These are phyloP conservation scores for Azolla pinnata DNA, from an alignment of 75 land plant genomes.

Conservation along the genomic window DNA sequence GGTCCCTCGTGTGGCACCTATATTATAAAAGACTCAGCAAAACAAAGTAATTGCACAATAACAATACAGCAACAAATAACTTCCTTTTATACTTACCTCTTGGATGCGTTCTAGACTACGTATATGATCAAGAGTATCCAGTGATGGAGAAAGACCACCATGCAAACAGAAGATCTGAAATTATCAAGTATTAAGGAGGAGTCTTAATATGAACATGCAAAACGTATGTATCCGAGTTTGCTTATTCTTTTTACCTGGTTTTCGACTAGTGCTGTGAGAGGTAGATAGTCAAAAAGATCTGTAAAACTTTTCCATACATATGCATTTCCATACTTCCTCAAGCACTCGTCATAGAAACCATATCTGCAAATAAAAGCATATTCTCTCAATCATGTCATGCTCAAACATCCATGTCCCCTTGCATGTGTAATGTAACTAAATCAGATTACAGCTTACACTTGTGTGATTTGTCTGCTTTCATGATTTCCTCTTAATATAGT, in stretches of 20 bases:
- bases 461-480: constrained; percentile 73
- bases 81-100: constrained; percentile 36
- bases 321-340: constrained; percentile 86
- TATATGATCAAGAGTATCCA: constrained; percentile 77
- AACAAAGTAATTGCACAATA: constrained; percentile 6
- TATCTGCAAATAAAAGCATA: constrained; percentile 35
- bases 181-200: neutral
- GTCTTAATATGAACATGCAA: neutral
- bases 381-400: neutral
- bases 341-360: constrained; percentile 74
- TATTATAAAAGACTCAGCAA: constrained; percentile 1
- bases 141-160: constrained; percentile 86
- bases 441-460: constrained; percentile 44
- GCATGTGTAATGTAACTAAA: neutral
- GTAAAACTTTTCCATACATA: constrained; percentile 87
- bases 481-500: constrained; percentile 69
- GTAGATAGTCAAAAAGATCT: constrained; percentile 74
- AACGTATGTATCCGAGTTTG: neutral
- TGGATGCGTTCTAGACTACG: constrained; percentile 79
- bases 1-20: constrained; percentile 90
- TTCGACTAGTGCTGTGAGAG: constrained; percentile 75
- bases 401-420: neutral
- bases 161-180: constrained; percentile 76
- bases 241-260: constrained; percentile 35
- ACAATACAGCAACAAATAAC: neutral